phyloP scores from a whole-genome alignment of 306 rosid genomes.

The Vicia villosa region DNA sequence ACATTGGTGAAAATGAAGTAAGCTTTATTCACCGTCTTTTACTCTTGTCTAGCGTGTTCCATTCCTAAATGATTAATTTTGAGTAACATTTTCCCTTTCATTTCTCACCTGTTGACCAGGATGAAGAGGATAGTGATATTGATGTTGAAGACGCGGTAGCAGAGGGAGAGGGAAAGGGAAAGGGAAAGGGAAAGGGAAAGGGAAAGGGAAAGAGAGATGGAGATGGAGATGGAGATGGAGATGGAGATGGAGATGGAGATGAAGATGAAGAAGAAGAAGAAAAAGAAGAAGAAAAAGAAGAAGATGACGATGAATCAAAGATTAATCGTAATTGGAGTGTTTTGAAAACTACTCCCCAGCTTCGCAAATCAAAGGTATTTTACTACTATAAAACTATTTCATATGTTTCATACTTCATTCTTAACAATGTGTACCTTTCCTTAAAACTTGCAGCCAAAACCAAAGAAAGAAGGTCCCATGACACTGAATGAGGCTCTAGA shows the following conservation, averaged over 20 bases:
- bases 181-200: conserved; percentile 39
- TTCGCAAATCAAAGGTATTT: conserved; percentile 75
- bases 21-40: conserved; percentile 43
- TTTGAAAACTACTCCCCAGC: conserved; percentile 75
- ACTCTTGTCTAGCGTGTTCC: conserved; percentile 2
- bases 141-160: conserved; percentile 55
- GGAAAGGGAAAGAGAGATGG: too few species aligned
- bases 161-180: conserved; percentile 19
- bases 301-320: conserved; percentile 58
- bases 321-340: conserved; percentile 88
- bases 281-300: conserved; percentile 35
- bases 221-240: too few species aligned
- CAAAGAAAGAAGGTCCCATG: conserved; percentile 64
- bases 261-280: too few species aligned
- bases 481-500: conserved; percentile 76
- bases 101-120: conserved; percentile 47
- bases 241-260: too few species aligned
- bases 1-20: conserved; percentile 93
- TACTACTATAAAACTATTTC: neutral
- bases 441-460: conserved; percentile 61
- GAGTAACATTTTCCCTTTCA: conserved; percentile 30
- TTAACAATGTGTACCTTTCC: conserved; percentile 8
- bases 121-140: conserved; percentile 77
- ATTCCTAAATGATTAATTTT: conserved; percentile 28
- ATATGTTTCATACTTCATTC: conserved; percentile 28